Evolutionary conservation across 345 rosid species (phyloP).

Genomic region (Syzygium jambos): DNA sequence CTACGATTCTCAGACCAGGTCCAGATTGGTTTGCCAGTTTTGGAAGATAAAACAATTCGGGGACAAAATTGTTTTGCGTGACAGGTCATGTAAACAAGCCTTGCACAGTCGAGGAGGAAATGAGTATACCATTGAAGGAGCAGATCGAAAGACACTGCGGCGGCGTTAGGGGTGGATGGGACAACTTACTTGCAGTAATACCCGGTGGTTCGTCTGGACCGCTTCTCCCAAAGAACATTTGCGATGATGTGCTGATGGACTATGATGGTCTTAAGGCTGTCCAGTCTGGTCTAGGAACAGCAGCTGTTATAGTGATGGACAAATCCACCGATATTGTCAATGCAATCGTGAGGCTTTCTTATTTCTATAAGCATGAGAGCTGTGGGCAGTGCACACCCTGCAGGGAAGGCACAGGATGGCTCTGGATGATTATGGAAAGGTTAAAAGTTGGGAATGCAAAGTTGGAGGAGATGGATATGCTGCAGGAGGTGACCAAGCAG

Average conservation of each 20-base stretch:
- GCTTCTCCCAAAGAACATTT: constrained; percentile 67
- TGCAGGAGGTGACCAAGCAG: constrained; percentile 96
- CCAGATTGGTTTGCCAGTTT: constrained; percentile 99
- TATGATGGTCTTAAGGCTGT: constrained; percentile 98
- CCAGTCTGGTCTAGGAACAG: constrained; percentile 85
- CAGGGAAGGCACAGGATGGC: constrained; percentile 98
- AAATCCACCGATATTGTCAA: constrained; percentile 93
- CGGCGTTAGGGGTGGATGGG: constrained; percentile 98
- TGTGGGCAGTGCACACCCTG: constrained; percentile 99
- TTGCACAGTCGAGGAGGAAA: constrained; percentile 94
- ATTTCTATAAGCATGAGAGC: constrained; percentile 98
- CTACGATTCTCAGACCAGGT: constrained; percentile 89
- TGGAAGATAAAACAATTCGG: constrained; percentile 89
- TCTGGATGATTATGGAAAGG: constrained; percentile 99
- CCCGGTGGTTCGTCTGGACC: constrained; percentile 98
- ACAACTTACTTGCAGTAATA: constrained; percentile 86
- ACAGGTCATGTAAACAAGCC: constrained; percentile 95
- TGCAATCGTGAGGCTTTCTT: constrained; percentile 94
- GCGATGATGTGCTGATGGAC: constrained; percentile 95
- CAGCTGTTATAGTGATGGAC: constrained; percentile 98
- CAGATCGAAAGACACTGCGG: constrained; percentile 92
- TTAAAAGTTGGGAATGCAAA: constrained; percentile 92
- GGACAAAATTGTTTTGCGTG: constrained; percentile 77
- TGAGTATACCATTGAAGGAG: constrained; percentile 93
- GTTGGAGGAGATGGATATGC: constrained; percentile 97